These are phyloP conservation scores for Aphanomyces stellatus DNA, from an alignment of 352 stramenopile species.

Conservation along the genomic window DNA sequence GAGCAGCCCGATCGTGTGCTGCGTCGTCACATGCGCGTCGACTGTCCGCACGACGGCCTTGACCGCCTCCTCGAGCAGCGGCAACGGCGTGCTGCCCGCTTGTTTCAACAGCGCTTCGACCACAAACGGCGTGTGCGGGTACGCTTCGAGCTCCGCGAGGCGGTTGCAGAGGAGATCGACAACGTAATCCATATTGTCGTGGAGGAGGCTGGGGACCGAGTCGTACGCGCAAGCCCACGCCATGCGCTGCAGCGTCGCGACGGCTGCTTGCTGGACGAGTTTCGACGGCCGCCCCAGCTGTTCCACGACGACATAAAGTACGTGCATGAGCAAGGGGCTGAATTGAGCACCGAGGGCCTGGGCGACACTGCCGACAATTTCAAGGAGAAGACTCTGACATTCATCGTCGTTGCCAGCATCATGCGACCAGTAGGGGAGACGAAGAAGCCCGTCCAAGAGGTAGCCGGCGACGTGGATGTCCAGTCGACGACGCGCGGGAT, in stretches of 20 bases:
- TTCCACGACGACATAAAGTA: slow-evolving; percentile 76
- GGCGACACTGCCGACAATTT: slow-evolving; percentile 63
- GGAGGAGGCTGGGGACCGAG: slow-evolving; percentile 53
- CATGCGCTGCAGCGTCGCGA: slow-evolving; percentile 60
- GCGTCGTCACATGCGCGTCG: slow-evolving; percentile 65
- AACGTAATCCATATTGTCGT: slow-evolving; percentile 84
- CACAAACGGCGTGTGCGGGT: slow-evolving; percentile 64
- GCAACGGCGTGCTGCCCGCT: slow-evolving; percentile 43
- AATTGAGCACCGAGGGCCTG: slow-evolving; percentile 52
- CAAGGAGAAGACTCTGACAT: slow-evolving; percentile 55
- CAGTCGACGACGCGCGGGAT: slow-evolving; percentile 12
- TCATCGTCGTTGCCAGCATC: slow-evolving; percentile 23
- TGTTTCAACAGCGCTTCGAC: slow-evolving; percentile 63
- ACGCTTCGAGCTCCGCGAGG: slow-evolving; percentile 57
- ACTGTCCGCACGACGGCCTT: slow-evolving; percentile 57
- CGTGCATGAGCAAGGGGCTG: slow-evolving; percentile 50
- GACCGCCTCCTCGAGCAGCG: slow-evolving; percentile 68
- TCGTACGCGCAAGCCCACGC: slow-evolving; percentile 46
- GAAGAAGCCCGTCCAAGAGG: slow-evolving; percentile 64
- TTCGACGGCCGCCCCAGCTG: slow-evolving; percentile 53
- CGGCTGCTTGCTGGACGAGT: slow-evolving; percentile 56
- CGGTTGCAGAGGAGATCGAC: slow-evolving; percentile 66
- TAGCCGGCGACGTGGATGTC: slow-evolving; percentile 60
- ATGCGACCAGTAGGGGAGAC: slow-evolving; percentile 31
- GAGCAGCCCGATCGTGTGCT: slow-evolving; percentile 34